Percentiles rank a stretch among this genome's conserved stretches.
Conservation (phyloP, 2,329 filamentous ascomycete genomes). For the Thermothelomyces thermophilus region DNA sequence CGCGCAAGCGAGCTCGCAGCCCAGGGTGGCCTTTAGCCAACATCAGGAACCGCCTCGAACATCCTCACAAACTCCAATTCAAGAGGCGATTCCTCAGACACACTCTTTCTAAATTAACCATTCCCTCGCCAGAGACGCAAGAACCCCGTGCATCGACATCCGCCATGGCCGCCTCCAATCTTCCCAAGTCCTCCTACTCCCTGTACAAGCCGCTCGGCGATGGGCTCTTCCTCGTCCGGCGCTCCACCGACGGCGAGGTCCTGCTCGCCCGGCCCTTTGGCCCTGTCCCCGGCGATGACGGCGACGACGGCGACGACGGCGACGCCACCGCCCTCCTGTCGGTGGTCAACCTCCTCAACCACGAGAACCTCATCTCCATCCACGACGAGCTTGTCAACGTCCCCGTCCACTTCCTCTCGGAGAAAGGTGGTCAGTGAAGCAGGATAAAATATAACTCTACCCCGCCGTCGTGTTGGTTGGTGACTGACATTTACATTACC, state of each 20-base stretch:
- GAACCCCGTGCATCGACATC: background rate
- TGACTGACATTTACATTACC: too few species aligned
- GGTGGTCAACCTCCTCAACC: conserved; percentile 37
- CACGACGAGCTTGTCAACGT: conserved; percentile 30
- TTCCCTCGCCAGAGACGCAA: background rate
- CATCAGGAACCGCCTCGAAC: too few species aligned
- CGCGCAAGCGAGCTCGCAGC: too few species aligned
- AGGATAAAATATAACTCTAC: too few species aligned
- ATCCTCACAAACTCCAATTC: too few species aligned
- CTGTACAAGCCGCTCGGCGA: conserved; percentile 27
- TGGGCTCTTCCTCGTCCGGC: conserved; percentile 31
- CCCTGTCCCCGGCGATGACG: too few species aligned
- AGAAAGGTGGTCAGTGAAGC: conserved; percentile 7
- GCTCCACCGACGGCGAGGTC: conserved; percentile 27
- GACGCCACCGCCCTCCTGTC: conserved; percentile 24
- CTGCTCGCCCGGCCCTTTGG: conserved; percentile 30
- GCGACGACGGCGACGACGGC: conserved; percentile 17
- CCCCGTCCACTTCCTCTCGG: conserved; percentile 6
- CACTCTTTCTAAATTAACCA: too few species aligned
- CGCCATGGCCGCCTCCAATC: conserved; percentile 26
- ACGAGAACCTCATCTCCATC: conserved; percentile 44
- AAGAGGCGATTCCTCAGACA: too few species aligned
- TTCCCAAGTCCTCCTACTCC: conserved; percentile 6
- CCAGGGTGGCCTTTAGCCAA: too few species aligned
- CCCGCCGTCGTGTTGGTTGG: too few species aligned